Base-by-base conservation (phyloP, 495 filamentous ascomycete species). In the Hyaloscypha finlandica region DNA sequence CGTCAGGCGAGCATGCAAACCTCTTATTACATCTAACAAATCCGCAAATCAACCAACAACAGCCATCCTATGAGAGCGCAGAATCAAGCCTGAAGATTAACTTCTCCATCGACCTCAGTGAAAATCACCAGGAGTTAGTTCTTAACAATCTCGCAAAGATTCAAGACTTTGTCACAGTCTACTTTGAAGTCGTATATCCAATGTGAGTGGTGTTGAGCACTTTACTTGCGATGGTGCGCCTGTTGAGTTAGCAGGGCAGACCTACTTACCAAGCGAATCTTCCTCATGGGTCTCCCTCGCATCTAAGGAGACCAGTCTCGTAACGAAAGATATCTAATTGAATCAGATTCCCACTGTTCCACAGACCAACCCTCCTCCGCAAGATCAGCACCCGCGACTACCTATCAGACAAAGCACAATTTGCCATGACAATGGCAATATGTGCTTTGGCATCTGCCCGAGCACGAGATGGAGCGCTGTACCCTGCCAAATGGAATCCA, bases 311-410 rank as follows among this genome's bases (percentile, higher is more conserved):
- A 11, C 42, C 1, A 19, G 9, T 19, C 2, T 48, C 16, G 16
- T 48, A 19, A 19, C 9, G 42, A 48, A 48, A 29, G 29, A 58
- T 33, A 16, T 33, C 33, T 63, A 57, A 67, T 57, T 79, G 71
- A 68, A 68, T 61, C 39, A 82, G 81, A 57, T 84, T 81, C 61
- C 83, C 82, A 2, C 68, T 84, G 8, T 85, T 85, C 67, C 81
- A 84, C 73, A 77, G 72, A 25, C 74, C 74, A 55, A 77, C 77
- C 52, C 73, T 83, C 32, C 67, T 77, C 3, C 73, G 75, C 31
- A 74, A 71, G 56, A 69, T 84, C 20, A 68, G 73, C 51, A 71
- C 73, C 54, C 65, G 76, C 30, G 78, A 82, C 31, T 75, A 84
- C 67, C 73, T 78, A n/a, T 65, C 68, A 31, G 77, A 80, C 61